These are phyloP conservation scores for Glycyrrhiza uralensis DNA, from an alignment of 306 rosid species.

Conservation along the genomic window DNA sequence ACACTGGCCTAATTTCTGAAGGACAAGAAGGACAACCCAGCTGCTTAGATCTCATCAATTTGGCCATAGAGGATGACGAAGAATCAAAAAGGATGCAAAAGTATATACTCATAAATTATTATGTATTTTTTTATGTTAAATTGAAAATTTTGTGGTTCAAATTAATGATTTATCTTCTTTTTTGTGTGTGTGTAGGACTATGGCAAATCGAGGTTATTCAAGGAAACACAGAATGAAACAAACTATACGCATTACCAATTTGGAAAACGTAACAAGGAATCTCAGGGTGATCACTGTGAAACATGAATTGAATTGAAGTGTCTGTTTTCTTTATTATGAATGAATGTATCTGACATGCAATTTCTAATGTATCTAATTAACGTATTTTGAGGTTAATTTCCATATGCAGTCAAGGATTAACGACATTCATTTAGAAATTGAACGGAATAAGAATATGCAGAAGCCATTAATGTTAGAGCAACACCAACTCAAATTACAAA, in stretches of 20 bases:
- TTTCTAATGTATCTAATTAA: not conserved
- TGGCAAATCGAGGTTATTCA: not conserved
- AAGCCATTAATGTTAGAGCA: constrained; percentile 35
- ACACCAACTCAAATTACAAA: constrained; percentile 20
- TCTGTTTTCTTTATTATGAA: not conserved
- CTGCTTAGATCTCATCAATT: not conserved
- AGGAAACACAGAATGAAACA: not conserved
- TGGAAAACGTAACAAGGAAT: constrained; percentile 14
- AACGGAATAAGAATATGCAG: not conserved
- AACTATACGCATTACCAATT: not conserved
- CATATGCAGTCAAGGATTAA: constrained; percentile 27
- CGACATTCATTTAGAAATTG: constrained; percentile 23
- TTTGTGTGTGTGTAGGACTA: not conserved
- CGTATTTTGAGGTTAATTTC: not conserved
- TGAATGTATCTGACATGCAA: not conserved
- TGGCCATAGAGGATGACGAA: not conserved
- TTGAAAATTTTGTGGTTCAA: not conserved
- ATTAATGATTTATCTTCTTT: not conserved
- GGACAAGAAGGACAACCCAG: not conserved
- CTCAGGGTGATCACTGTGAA: constrained; percentile 30
- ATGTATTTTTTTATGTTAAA: not conserved
- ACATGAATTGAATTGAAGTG: not conserved
- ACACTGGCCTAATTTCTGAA: not conserved
- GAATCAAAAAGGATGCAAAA: not conserved
- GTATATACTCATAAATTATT: not conserved